A percentile compares a stretch with the other conserved stretches of the same genome.
These are phyloP conservation scores for Lachancea fermentati DNA, from an alignment of 805 yeast species.

Conservation along the genomic window DNA sequence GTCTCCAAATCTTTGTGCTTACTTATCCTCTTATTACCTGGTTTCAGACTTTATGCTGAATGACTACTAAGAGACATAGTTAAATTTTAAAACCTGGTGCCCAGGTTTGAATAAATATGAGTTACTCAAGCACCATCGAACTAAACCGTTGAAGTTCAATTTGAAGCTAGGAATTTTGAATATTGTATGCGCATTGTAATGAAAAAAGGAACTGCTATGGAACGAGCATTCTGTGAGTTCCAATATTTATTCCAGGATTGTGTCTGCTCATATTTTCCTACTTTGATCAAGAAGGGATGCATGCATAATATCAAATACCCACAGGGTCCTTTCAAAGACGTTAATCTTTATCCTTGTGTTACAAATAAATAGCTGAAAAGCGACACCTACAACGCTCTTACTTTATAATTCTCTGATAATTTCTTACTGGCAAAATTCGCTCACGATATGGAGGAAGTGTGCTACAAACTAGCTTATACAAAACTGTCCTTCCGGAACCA, in stretches of 20 bases:
- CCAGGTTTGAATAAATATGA: too few species aligned
- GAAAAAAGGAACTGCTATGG: conserved; percentile 40
- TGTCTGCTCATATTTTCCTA: conserved; percentile 37
- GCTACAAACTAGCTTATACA: conserved; percentile 37
- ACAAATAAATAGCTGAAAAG: conserved; percentile 32
- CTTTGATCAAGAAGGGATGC: conserved; percentile 43
- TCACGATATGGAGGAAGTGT: conserved; percentile 38
- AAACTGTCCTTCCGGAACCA: conserved; percentile 42
- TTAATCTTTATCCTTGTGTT: conserved; percentile 17
- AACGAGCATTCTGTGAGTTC: conserved; percentile 34
- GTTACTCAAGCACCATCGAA: too few species aligned
- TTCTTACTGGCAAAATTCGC: conserved; percentile 30
- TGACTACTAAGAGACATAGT: too few species aligned
- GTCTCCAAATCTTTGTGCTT: too few species aligned
- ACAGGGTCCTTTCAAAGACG: conserved; percentile 33
- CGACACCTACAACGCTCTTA: conserved; percentile 40
- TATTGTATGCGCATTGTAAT: conserved; percentile 56
- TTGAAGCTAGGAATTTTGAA: conserved; percentile 35
- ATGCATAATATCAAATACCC: conserved; percentile 54
- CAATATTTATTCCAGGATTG: conserved; percentile 48
- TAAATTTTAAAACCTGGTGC: too few species aligned
- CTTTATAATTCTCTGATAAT: conserved; percentile 32
- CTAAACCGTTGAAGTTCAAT: too few species aligned
- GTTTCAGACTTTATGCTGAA: too few species aligned
- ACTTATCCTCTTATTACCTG: too few species aligned